Base-by-base conservation (phyloP, 164 flowering plant genomes). In the Chimonanthus salicifolius region DNA sequence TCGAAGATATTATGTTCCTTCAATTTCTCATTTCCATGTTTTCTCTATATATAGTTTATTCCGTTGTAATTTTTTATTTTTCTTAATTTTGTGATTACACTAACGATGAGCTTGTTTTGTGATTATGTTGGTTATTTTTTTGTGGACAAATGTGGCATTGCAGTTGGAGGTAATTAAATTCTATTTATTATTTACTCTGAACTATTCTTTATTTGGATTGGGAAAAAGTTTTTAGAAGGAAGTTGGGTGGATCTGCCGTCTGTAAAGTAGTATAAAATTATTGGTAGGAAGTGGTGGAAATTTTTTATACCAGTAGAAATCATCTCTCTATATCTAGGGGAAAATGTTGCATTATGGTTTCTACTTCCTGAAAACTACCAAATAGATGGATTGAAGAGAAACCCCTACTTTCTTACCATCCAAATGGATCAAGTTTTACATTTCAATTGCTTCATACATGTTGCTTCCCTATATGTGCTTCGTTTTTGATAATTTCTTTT, bases 141-240 rank as follows among this genome's bases (percentile, higher is more conserved):
- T 58, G 58, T 47, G 70, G 76, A 51, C 47, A 9, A 16, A 70
- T 63, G 48, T 48, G 45, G 16, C 21, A 16, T 66, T 67, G 63
- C 79, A 82, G 84, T 75, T 82, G 78, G 84, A 82, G 84, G 84
- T 79, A 77, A 44, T 69, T 1, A 44, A 44, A 8, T 21, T 71
- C 49, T 33, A 46, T 10, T 7, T 67, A 16, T 47, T 33, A 3
- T 33, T 4, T 20, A 47, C 48, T 48, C 9, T 47, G 47, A 4
- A 3, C 2, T 47, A 47, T 48, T 5, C n/a, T 47, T 47, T 44
- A 45, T 49, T 4, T n/a, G 33, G 33, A 33, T 33, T 33, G 33
- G 2, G 33, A 33, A 1, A 33, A 33, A 33, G 33, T 33, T 33
- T 33, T 33, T 33, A 33, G 33, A 33, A 33, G 33, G 33, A 33